Percentiles rank a stretch among this genome's conserved stretches.
Evolutionary conservation across 2,329 filamentous ascomycete genomes (phyloP).

Genomic region (Diaporthe caulivora): DNA sequence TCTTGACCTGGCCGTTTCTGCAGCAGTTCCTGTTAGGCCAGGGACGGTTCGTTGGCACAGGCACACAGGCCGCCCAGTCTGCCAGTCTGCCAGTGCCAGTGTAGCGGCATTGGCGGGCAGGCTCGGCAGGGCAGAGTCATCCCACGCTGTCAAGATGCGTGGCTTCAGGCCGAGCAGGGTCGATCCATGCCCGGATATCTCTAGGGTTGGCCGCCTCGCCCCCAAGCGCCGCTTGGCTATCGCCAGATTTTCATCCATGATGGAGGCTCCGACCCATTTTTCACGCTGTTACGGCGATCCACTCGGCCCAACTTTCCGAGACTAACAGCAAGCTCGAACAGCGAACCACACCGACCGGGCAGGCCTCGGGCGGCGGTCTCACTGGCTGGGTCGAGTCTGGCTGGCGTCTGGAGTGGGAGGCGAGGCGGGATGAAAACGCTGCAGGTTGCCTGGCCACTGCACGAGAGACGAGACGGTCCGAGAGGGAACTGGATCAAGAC

Average conservation of each 20-base stretch:
- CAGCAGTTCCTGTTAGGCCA: slow-evolving; percentile 4
- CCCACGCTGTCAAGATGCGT: slow-evolving; percentile 29
- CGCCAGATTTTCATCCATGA: slow-evolving; percentile 31
- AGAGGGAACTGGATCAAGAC: slow-evolving; percentile 7
- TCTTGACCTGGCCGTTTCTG: slow-evolving; percentile 16
- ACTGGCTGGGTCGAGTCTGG: slow-evolving; percentile 1
- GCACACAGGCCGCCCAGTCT: neutral
- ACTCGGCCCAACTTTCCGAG: slow-evolving; percentile 41
- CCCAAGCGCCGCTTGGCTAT: slow-evolving; percentile 17
- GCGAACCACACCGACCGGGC: slow-evolving; percentile 25
- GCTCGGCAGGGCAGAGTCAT: neutral
- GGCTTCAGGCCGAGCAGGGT: slow-evolving; percentile 23
- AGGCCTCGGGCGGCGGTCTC: slow-evolving; percentile 11
- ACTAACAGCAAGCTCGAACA: slow-evolving; percentile 20
- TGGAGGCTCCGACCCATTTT: slow-evolving; percentile 27
- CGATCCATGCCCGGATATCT: slow-evolving; percentile 27
- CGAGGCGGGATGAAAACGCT: slow-evolving; percentile 19
- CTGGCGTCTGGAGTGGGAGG: slow-evolving; percentile 2
- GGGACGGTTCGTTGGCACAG: slow-evolving; percentile 7
- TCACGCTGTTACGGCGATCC: slow-evolving; percentile 30
- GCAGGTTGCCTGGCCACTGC: neutral
- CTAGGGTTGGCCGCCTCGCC: slow-evolving; percentile 19
- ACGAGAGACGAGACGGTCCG: neutral
- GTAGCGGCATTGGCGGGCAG: neutral
- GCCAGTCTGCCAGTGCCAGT: neutral